phyloP scores from a whole-genome alignment of 768 basidiomycete genomes.

The Mycena galericulata region DNA sequence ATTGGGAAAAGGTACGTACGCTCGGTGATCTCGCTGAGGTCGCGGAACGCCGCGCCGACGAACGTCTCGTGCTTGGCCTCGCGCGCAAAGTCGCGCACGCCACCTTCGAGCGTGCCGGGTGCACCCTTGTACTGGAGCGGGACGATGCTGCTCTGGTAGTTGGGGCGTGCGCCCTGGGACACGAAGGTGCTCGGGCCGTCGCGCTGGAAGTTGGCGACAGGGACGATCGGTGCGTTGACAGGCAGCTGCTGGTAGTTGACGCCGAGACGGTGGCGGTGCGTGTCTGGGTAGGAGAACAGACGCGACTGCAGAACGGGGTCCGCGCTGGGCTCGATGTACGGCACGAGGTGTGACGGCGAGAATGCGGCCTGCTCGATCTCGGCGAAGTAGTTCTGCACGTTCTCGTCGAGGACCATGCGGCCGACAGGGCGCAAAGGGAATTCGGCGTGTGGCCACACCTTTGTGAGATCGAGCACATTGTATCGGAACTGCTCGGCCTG shows the following conservation, averaged over 20 bases:
- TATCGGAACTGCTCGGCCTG: conserved; percentile 93
- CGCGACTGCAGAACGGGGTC: conserved; percentile 96
- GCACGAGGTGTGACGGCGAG: conserved; percentile 88
- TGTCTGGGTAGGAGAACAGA: conserved; percentile 94
- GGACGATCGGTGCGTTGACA: conserved; percentile 82
- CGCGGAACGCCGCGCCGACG: conserved; percentile 74
- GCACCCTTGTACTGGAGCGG: conserved; percentile 74
- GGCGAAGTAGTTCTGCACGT: conserved; percentile 89
- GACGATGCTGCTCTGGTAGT: conserved; percentile 85
- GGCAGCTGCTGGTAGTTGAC: conserved; percentile 88
- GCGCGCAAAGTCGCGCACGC: conserved; percentile 53
- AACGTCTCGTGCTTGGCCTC: conserved; percentile 78
- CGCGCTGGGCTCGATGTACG: conserved; percentile 89
- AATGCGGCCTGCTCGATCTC: conserved; percentile 95
- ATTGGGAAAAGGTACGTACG: conserved; percentile 59
- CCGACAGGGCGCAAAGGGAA: conserved; percentile 93
- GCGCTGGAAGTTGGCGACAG: conserved; percentile 92
- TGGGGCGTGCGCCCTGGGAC: conserved; percentile 88
- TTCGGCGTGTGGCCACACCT: conserved; percentile 89
- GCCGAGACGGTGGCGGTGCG: conserved; percentile 88
- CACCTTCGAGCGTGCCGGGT: conserved; percentile 58
- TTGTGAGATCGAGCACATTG: conserved; percentile 93
- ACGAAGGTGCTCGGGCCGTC: conserved; percentile 77
- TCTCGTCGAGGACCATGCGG: conserved; percentile 84
- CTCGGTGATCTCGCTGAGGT: conserved; percentile 82